Conservation (phyloP, 1,284 basidiomycete species). For the Papiliotrema laurentii region DNA sequence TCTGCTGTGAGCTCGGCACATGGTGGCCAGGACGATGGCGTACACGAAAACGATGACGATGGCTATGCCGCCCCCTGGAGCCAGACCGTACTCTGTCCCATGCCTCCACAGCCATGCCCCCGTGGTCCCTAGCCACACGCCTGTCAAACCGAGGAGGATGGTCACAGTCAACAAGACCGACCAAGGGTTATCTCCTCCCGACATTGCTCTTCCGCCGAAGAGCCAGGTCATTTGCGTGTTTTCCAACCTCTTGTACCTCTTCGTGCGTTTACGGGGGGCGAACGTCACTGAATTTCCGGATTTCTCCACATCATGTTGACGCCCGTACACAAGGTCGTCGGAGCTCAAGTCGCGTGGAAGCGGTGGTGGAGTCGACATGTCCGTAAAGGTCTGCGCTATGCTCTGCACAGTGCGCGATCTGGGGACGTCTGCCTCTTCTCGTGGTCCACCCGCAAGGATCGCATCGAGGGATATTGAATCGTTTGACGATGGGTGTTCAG, state of each 20-base stretch:
- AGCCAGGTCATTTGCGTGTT: slow-evolving; percentile 57
- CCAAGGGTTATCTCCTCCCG: slow-evolving; percentile 76
- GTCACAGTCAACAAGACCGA: slow-evolving; percentile 65
- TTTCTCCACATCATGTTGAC: slow-evolving; percentile 3
- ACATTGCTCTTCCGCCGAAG: slow-evolving; percentile 63
- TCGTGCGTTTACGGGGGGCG: neutral
- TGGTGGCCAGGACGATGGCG: slow-evolving; percentile 44
- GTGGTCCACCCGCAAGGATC: neutral
- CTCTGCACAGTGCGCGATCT: slow-evolving; percentile 4
- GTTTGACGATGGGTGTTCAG: neutral
- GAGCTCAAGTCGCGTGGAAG: slow-evolving; percentile 16
- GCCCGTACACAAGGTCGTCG: slow-evolving; percentile 19
- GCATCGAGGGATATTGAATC: slow-evolving; percentile 1
- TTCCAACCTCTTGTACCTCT: slow-evolving; percentile 18
- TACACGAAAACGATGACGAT: slow-evolving; percentile 60
- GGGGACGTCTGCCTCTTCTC: neutral
- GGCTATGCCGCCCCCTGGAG: slow-evolving; percentile 70
- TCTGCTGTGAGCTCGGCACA: slow-evolving; percentile 6
- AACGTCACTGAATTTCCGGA: neutral
- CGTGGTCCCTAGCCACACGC: slow-evolving; percentile 76
- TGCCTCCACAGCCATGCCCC: slow-evolving; percentile 81
- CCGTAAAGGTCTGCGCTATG: slow-evolving; percentile 14
- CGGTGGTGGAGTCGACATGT: slow-evolving; percentile 18
- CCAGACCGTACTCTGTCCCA: slow-evolving; percentile 66
- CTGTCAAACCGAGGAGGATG: slow-evolving; percentile 63